Evolutionary conservation across 805 yeast species (phyloP), one percentile per base, ranked within the genome.

Genomic region (Candida boidinii): DNA sequence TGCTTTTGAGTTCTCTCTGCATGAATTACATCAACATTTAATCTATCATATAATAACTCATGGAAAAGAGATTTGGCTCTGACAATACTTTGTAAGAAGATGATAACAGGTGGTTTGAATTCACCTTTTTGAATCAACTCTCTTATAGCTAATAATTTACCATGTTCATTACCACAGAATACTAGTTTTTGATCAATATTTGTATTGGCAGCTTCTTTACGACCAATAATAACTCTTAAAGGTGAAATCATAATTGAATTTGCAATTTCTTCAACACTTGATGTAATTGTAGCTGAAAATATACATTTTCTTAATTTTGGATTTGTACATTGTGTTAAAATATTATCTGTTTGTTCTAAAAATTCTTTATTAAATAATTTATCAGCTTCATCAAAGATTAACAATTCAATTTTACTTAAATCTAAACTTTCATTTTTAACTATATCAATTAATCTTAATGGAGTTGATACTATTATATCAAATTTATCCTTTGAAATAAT

Each of bases 371-470:
- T 96, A 45, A 92, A 84, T 37, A 92, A 63, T 47, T 84, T 81
- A 64, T 92, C 99, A 8, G 96, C 97, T 60, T 92, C 99, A 65
- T 92, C 99, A 44, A 92, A 76, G 15, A 92, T 73, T 30, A 92
- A 60, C 49, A 75, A 78, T 42, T 78, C 78, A n/a, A 90, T 85
- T 17, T 62, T 58, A 5, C 74, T 58, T 26, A 90, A 66, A 42
- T 75, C 77, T 16, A 84, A 53, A 9, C 70, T 63, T 25, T 71
- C 82, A 31, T 64, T 65, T 36, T 76, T 73, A 15, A 87, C 73
- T 21, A 84, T 66, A 45, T 87, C 95, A 25, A 90, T 80, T 37
- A 92, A 69, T 46, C 97, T 68, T 44, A 86, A 65, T 3, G 99
- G 99, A 0, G 98, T 92, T 2, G 94, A 64, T 4, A 92, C 80